Evolutionary conservation across 441 rosid genomes (phyloP), one percentile per base, ranked within the genome.

Genomic region (Breynia disticha): DNA sequence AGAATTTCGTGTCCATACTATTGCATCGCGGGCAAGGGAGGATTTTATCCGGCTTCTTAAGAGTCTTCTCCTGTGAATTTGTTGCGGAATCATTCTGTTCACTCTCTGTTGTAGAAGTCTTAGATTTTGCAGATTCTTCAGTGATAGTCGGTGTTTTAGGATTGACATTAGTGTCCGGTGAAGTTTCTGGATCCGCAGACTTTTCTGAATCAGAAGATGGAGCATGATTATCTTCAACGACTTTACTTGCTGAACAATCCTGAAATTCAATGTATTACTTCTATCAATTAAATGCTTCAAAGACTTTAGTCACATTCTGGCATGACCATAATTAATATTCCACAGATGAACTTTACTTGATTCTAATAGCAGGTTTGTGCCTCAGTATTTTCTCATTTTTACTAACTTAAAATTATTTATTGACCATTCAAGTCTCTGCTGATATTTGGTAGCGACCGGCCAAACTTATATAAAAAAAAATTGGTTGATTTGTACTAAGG

Each of bases 1-100:
- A 84, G 64, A 90, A 90, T 71, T 90, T 90, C 2, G 97, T 86
- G 38, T 90, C 95, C 95, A 79, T 90, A 74, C 97, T 86, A 49
- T 76, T 80, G 68, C 97, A 90, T 39, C 95, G 81, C 7, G 95
- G 97, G 61, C 97, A 90, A 0, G 95, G 95, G 9, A 89, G 75
- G 59, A 86, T 80, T 73, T 84, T 86, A 39, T 82, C 84, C 9
- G 97, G 97, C 71, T 89, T 89, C 82, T 86, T 84, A 55, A 80
- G 70, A 42, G 77, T 61, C 69, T 79, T 77, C 71, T 72, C 81
- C 48, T 65, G 79, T n/a, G 73, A 67, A 39, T 60, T 80, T 3
- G 58, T 60, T 50, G 62, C 56, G 47, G 62, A 52, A 63, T 73
- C 74, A 47, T 50, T 62, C 63, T 64, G 77, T 20, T 64, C 77